phyloP scores from a whole-genome alignment of 78 protist genomes.

The Dictyostelium capitatum region DNA sequence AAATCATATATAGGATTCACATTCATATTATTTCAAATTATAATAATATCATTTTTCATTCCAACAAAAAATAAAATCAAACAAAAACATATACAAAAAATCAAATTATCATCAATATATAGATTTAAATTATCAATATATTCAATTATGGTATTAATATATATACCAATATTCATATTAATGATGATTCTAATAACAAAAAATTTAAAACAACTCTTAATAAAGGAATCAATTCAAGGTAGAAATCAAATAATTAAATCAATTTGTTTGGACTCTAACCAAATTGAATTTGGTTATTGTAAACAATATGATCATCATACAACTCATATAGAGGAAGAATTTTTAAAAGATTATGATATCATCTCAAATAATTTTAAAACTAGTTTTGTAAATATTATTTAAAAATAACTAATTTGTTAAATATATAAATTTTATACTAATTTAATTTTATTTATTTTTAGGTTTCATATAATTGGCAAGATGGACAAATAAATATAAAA shows the following conservation, averaged over 20 bases:
- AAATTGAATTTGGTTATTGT: neutral
- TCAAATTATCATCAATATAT: neutral
- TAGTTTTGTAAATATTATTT: conserved; percentile 2
- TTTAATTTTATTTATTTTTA: neutral
- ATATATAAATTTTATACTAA: too few species aligned
- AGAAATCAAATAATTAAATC: neutral
- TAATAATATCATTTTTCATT: neutral
- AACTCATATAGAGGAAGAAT: neutral
- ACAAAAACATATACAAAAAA: neutral
- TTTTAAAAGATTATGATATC: neutral
- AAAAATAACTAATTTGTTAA: too few species aligned
- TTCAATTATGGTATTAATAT: neutral
- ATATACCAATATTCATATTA: neutral
- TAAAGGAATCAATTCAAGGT: neutral
- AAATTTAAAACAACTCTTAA: neutral
- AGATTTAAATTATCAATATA: neutral
- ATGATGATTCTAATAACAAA: neutral
- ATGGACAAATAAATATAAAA: neutral
- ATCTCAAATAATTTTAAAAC: neutral
- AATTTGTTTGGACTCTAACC: neutral
- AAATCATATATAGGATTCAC: neutral
- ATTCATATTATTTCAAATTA: neutral
- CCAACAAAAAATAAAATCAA: neutral
- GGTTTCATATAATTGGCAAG: neutral
- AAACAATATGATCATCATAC: neutral